phyloP scores from a whole-genome alignment of 140 eudicot species.

The Bidens hawaiensis region DNA sequence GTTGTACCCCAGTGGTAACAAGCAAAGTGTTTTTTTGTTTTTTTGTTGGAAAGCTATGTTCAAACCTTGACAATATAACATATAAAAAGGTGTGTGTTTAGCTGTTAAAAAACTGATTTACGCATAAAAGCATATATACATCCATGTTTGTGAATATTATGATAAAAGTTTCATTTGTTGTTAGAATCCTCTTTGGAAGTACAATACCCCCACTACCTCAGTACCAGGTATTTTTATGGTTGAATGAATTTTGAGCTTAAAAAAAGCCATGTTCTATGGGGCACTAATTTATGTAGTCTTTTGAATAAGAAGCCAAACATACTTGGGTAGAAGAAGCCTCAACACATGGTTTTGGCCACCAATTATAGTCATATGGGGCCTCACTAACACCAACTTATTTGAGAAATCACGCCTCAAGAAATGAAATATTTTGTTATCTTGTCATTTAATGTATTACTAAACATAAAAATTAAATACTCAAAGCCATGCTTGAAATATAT shows the following conservation, averaged over 20 bases:
- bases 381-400: conserved; percentile 4
- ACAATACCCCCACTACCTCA: too few relatives aligned
- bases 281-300: conserved; percentile 20
- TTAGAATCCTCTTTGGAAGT: too few relatives aligned
- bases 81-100: too few relatives aligned
- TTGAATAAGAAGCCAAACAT: conserved; percentile 28
- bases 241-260: background rate
- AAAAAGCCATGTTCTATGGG: conserved; percentile 26
- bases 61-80: too few relatives aligned
- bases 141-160: too few relatives aligned
- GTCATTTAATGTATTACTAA: background rate
- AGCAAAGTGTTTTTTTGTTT: too few relatives aligned
- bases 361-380: conserved; percentile 10
- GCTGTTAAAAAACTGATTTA: too few relatives aligned
- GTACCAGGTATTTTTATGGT: too few relatives aligned
- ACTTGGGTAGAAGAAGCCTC: conserved; percentile 6
- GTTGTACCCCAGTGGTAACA: too few relatives aligned
- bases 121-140: too few relatives aligned
- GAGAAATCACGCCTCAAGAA: background rate
- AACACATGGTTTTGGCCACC: conserved; percentile 29
- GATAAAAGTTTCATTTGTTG: too few relatives aligned
- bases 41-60: too few relatives aligned
- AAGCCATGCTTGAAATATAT: background rate
- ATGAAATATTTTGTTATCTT: background rate
- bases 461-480: background rate